Conservation (phyloP, 176 grass and related monocot species). For the Oryza glaberrima region DNA sequence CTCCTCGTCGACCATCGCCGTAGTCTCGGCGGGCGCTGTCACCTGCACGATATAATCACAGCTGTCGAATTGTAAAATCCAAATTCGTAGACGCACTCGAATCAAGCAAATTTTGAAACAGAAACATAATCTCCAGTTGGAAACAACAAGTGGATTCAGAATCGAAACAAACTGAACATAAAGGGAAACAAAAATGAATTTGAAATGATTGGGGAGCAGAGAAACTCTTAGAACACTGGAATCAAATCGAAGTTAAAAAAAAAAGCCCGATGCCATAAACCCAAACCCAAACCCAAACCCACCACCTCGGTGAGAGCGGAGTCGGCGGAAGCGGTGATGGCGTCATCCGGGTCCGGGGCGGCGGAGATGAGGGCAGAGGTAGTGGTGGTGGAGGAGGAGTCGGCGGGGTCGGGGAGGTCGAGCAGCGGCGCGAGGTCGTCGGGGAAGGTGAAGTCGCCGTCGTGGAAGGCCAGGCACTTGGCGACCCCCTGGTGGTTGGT, state of each 20-base stretch:
- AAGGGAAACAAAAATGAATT: neutral
- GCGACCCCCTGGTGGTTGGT: slow-evolving; percentile 18
- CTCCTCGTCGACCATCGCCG: neutral
- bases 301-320: slow-evolving; percentile 29
- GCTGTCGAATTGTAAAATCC: neutral
- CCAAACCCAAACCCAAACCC: neutral
- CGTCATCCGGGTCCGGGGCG: neutral
- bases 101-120: neutral
- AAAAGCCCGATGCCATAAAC: too few species aligned
- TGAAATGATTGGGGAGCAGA: neutral
- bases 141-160: neutral
- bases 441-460: slow-evolving; percentile 24
- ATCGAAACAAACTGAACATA: neutral
- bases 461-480: slow-evolving; percentile 44
- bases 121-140: neutral
- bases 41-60: neutral
- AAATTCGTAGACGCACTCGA: neutral
- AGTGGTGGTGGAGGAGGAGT: neutral
- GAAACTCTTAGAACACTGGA: too few species aligned
- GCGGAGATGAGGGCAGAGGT: neutral
- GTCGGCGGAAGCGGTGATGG: neutral
- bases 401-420: slow-evolving; percentile 39
- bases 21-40: slow-evolving; percentile 9
- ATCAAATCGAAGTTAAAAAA: too few species aligned
- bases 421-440: slow-evolving; percentile 12